Percentiles rank a stretch among this genome's conserved stretches.
Evolutionary conservation across 73 alveolate species (phyloP).

Genomic region (Tetrahymena malaccensis): DNA sequence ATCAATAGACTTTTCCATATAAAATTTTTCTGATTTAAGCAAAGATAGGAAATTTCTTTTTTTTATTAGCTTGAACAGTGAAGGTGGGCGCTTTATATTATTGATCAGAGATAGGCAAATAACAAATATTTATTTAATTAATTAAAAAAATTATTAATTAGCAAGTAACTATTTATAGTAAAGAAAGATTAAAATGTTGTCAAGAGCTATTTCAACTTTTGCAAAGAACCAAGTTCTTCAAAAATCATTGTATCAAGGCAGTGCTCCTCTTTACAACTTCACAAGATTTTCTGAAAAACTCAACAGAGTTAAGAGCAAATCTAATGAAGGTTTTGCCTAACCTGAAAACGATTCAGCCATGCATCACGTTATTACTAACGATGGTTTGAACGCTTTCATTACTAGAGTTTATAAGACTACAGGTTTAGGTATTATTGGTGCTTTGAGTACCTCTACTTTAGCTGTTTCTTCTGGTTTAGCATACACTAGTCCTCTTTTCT

Average conservation of each 20-base stretch:
- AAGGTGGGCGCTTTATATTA: neutral
- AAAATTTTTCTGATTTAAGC: neutral
- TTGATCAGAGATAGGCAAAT: neutral
- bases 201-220: neutral
- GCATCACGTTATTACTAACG: neutral
- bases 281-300: neutral
- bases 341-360: neutral
- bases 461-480: neutral
- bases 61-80: neutral
- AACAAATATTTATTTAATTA: too few relatives aligned
- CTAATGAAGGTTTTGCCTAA: neutral
- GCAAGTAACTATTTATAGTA: neutral
- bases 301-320: neutral
- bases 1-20: neutral
- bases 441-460: neutral
- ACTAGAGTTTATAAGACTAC: neutral
- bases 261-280: neutral
- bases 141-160: too few relatives aligned
- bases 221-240: neutral
- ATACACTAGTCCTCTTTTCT: neutral
- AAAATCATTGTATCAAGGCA: neutral
- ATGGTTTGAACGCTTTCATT: neutral
- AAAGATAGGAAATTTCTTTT: neutral
- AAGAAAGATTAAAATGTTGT: neutral
- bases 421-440: neutral